Evolutionary conservation across 306 rosid genomes (phyloP), one percentile per base, ranked within the genome.

Genomic region (Rubus idaeus): DNA sequence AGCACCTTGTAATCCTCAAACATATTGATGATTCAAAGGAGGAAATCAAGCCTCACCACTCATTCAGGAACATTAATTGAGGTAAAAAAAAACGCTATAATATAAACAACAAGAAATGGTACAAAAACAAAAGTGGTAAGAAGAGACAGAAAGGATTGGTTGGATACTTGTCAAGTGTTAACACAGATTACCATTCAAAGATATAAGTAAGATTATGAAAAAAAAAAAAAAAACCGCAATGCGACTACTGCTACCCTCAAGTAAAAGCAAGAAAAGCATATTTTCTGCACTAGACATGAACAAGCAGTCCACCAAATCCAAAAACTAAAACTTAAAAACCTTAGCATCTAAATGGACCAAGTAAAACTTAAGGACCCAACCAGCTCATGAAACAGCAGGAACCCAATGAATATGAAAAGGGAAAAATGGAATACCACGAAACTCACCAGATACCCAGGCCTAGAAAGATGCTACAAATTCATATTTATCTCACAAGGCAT

Each of bases 1-100:
- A 7, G 77, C 13, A 20, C 21, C 10, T 61, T 72, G 44, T 73
- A 57, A 46, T 60, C 40, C 53, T 73, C 42, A n/a, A 23, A 57
- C 52, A 41, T 42, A 14, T 57, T 20, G 13, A 41, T 8, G 42
- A 14, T 42, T 7, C 6, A 68, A 68, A 18, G 58, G 1, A 67
- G 50, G 46, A 23, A 23, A 16, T 23, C 23, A 26, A 26, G 58
- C 21, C 37, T 64, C 42, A 4, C 50, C 30, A 63, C 79, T 75
- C 16, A 51, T 51, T 46, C 39, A 44, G 41, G 18, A 78, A 70
- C 40, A 42, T 12, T 60, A 21, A 11, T 10, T 40, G 40, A 41
- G 18, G 42, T 16, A 35, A 20, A 23, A 60, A 60, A 16, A 14
- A 30, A 30, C 26, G 6, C 39, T 30, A 67, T 17, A 21, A 44